Evolutionary conservation across 495 filamentous ascomycete genomes (phyloP).

Genomic region (Podospora anserina): DNA sequence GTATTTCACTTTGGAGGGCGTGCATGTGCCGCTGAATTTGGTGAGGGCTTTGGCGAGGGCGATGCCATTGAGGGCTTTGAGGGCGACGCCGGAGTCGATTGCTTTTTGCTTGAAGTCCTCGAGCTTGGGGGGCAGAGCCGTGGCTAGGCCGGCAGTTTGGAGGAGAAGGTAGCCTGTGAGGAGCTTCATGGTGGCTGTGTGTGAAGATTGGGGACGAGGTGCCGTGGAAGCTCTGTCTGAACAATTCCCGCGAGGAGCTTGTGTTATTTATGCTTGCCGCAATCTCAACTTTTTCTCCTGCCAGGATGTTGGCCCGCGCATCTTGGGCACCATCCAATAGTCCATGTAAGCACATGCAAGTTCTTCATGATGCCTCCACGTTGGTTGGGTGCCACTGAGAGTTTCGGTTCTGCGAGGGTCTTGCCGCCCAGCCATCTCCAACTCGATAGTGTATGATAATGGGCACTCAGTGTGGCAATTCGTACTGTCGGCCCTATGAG

Average conservation of each 20-base stretch:
- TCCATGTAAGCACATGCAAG: neutral
- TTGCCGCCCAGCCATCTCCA: neutral
- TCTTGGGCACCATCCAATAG: neutral
- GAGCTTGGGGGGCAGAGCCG: slow-evolving; percentile 15
- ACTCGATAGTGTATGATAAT: neutral
- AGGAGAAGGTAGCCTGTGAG: neutral
- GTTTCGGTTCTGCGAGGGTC: neutral
- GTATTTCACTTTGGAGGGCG: slow-evolving; percentile 25
- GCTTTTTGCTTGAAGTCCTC: slow-evolving; percentile 19
- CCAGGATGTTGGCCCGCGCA: neutral
- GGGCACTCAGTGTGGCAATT: neutral
- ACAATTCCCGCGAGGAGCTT: neutral
- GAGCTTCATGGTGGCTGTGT: slow-evolving; percentile 3
- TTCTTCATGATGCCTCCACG: neutral
- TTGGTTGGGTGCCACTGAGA: neutral
- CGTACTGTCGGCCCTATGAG: neutral
- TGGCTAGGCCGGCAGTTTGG: slow-evolving; percentile 13
- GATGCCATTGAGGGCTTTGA: slow-evolving; percentile 24
- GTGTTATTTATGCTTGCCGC: neutral
- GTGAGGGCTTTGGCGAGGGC: slow-evolving; percentile 19
- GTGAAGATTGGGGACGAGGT: neutral
- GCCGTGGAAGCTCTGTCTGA: neutral
- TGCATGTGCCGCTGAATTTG: slow-evolving; percentile 22
- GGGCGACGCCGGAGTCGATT: slow-evolving; percentile 27
- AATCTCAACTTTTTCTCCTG: neutral